Percentiles rank a stretch among this genome's conserved stretches.
Conservation (phyloP, 2,329 filamentous ascomycete species). For the Fusarium nisikadoi region DNA sequence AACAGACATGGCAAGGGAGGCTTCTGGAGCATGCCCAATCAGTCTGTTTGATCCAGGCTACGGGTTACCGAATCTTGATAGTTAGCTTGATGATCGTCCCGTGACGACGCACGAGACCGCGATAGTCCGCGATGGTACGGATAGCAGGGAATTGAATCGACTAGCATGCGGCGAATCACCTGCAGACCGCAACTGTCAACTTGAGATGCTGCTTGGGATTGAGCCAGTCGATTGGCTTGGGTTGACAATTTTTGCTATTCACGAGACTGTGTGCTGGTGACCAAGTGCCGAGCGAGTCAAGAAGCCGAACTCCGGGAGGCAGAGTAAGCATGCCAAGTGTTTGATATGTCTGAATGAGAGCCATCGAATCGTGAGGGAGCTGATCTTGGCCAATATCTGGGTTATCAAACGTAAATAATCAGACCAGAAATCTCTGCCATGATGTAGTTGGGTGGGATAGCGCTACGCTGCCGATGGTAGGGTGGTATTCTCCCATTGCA, state of each 20-base stretch:
- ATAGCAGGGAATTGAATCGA: constrained; percentile 6
- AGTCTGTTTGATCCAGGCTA: neutral
- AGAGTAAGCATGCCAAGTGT: constrained; percentile 3
- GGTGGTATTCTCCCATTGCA: constrained; percentile 23
- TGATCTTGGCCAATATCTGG: constrained; percentile 7
- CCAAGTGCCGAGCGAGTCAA: constrained; percentile 36
- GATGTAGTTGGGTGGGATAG: constrained; percentile 33
- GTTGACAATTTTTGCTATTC: neutral
- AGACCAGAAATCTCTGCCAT: neutral
- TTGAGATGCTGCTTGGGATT: constrained; percentile 28
- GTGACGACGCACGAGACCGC: constrained; percentile 42
- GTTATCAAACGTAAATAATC: constrained; percentile 24
- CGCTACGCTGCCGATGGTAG: constrained; percentile 14
- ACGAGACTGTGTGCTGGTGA: constrained; percentile 9
- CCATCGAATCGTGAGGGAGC: neutral
- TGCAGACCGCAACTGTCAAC: constrained; percentile 34
- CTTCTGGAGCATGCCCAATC: constrained; percentile 1
- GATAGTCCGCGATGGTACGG: neutral
- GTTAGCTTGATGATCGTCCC: constrained; percentile 19
- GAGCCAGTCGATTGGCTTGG: constrained; percentile 7
- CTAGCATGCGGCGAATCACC: constrained; percentile 32
- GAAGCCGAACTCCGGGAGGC: constrained; percentile 23
- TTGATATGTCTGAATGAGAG: constrained; percentile 1
- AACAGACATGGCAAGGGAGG: constrained; percentile 10
- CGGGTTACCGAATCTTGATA: constrained; percentile 7